Percentiles rank a stretch among this genome's conserved stretches.
Conservation (phyloP, 225 moss, liverwort and hornwort genomes). For the Lunularia cruciata region DNA sequence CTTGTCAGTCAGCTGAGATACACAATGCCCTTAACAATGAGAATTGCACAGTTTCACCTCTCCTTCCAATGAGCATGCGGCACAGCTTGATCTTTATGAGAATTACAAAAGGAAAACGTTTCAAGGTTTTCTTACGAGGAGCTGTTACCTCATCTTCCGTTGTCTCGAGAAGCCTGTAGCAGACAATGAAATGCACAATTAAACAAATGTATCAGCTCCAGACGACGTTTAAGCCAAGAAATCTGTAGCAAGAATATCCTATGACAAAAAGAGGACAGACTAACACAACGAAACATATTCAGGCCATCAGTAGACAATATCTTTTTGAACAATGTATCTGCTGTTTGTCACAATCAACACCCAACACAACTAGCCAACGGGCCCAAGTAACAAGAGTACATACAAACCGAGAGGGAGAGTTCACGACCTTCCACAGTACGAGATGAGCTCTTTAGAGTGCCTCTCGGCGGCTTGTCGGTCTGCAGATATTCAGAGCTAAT, state of each 20-base stretch:
- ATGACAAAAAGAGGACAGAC: too few species aligned
- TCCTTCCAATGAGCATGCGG: too few species aligned
- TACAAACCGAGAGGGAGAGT: not conserved
- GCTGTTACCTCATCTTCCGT: constrained; percentile 70
- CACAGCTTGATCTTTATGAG: too few species aligned
- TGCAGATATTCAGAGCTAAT: constrained; percentile 21
- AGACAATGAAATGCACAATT: constrained; percentile 8
- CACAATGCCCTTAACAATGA: not conserved
- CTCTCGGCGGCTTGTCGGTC: constrained; percentile 63
- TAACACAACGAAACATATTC: too few species aligned
- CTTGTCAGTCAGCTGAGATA: constrained; percentile 39
- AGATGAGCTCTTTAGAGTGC: constrained; percentile 71
- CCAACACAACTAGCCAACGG: not conserved
- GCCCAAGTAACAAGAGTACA: not conserved
- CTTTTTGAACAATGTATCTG: too few species aligned
- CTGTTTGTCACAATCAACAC: not conserved
- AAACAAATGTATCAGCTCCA: not conserved
- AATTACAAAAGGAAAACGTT: too few species aligned
- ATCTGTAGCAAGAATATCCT: too few species aligned
- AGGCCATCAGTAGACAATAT: too few species aligned
- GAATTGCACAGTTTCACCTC: too few species aligned
- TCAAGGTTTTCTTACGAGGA: not conserved
- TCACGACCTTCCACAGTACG: constrained; percentile 80
- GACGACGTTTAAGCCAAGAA: too few species aligned
- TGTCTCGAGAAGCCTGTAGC: constrained; percentile 70